Conservation (phyloP, 106 monocot genomes). For the Alisma plantagoaquatica region DNA sequence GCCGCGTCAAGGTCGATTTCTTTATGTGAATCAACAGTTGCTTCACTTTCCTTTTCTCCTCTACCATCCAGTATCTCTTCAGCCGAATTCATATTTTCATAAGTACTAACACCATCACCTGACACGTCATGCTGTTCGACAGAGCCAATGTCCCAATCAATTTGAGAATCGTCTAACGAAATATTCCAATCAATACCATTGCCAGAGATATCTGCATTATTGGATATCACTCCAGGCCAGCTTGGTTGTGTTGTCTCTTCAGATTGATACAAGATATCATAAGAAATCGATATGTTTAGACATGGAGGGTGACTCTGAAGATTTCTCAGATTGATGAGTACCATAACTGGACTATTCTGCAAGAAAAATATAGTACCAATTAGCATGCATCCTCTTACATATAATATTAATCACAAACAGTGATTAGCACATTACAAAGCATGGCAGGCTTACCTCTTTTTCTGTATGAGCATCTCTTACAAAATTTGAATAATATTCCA, state of each 20-base stretch:
- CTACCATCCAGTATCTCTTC: conserved; percentile 40
- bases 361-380: conserved; percentile 4
- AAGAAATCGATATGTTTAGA: conserved; percentile 53
- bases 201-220: conserved; percentile 20
- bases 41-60: too few species aligned
- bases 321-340: conserved; percentile 59
- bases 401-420: not conserved
- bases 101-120: conserved; percentile 53
- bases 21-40: conserved; percentile 22
- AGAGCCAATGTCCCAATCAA: conserved; percentile 79
- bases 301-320: conserved; percentile 66
- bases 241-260: too few species aligned
- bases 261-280: too few species aligned
- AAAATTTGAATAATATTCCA: conserved; percentile 89
- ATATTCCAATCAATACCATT: conserved; percentile 91
- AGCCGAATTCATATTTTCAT: conserved; percentile 72
- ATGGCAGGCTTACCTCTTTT: conserved; percentile 41
- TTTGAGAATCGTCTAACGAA: conserved; percentile 66
- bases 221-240: not conserved
- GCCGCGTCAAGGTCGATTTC: conserved; percentile 36
- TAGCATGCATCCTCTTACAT: not conserved
- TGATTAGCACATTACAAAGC: not conserved
- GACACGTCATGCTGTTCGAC: conserved; percentile 44
- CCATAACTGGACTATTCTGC: conserved; percentile 39
- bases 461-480: conserved; percentile 88